These are phyloP conservation scores for Thalassiosira ordinaria DNA, from an alignment of 352 stramenopile species.

Conservation along the genomic window DNA sequence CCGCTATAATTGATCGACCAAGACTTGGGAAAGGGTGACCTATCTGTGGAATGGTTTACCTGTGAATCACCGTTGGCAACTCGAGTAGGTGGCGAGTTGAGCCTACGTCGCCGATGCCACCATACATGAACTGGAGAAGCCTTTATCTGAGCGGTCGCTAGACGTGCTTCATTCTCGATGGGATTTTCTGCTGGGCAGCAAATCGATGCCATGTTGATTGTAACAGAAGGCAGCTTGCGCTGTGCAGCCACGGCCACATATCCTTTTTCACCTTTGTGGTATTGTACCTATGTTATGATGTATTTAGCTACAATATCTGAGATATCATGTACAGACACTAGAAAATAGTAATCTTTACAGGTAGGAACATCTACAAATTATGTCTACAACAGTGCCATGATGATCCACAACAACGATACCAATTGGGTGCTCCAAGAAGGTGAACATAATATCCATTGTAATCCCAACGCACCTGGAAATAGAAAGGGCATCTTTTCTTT, in stretches of 20 bases:
- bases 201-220: background rate
- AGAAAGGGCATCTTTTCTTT: slow-evolving; percentile 14
- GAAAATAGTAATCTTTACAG: no score
- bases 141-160: slow-evolving; percentile 1
- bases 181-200: slow-evolving; percentile 17
- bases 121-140: slow-evolving; percentile 24
- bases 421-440: background rate
- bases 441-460: slow-evolving; percentile 10
- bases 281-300: no score
- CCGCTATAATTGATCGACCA: slow-evolving; percentile 30
- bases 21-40: slow-evolving; percentile 38
- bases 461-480: slow-evolving; percentile 21
- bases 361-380: background rate
- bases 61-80: background rate
- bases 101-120: slow-evolving; percentile 19
- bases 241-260: no score
- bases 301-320: no score
- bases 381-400: background rate
- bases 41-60: background rate
- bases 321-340: no score
- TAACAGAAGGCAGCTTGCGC: no score
- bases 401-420: background rate
- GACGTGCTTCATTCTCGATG: slow-evolving; percentile 15
- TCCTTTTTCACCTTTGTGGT: no score
- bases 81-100: background rate